Conservation (phyloP, 192 early-diverging fungal genomes). For the Mortierella antarctica region DNA sequence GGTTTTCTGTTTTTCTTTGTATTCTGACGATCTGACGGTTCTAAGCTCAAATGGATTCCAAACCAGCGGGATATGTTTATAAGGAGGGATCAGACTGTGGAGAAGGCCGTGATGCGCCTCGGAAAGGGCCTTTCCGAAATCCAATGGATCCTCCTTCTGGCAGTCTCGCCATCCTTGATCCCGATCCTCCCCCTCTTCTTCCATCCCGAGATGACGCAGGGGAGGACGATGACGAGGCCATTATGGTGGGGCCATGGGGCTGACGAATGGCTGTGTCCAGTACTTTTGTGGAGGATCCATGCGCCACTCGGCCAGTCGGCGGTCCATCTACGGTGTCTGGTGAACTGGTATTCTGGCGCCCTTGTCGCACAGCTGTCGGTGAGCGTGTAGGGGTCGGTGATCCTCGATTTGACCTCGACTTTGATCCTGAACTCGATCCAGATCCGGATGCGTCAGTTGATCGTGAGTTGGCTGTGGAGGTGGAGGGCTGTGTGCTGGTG, state of each 20-base stretch:
- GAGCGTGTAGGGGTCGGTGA: neutral
- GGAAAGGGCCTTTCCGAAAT: conserved; percentile 12
- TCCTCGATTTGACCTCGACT: neutral
- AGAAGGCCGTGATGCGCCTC: conserved; percentile 3
- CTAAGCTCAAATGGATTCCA: too few relatives aligned
- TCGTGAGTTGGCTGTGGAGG: too few relatives aligned
- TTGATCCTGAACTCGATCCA: conserved; percentile 2
- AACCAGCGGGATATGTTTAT: too few relatives aligned
- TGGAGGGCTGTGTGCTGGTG: neutral
- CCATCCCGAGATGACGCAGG: neutral
- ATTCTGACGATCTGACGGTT: too few relatives aligned
- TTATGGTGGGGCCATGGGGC: conserved; percentile 24
- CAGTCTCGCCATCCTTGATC: neutral
- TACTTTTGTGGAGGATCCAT: neutral
- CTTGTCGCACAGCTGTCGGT: neutral
- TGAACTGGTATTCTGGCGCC: conserved; percentile 12
- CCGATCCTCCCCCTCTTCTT: neutral
- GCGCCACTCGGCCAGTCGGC: conserved; percentile 3
- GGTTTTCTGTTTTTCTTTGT: neutral
- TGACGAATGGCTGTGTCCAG: conserved; percentile 19
- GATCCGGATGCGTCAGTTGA: neutral
- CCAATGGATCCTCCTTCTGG: conserved; percentile 18
- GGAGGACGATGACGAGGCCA: neutral
- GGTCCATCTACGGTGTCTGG: conserved; percentile 25
- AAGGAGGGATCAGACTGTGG: neutral